Percentiles rank a stretch among this genome's conserved stretches.
phyloP scores from a whole-genome alignment of 805 yeast species.

The Candida arabinofermentans region DNA sequence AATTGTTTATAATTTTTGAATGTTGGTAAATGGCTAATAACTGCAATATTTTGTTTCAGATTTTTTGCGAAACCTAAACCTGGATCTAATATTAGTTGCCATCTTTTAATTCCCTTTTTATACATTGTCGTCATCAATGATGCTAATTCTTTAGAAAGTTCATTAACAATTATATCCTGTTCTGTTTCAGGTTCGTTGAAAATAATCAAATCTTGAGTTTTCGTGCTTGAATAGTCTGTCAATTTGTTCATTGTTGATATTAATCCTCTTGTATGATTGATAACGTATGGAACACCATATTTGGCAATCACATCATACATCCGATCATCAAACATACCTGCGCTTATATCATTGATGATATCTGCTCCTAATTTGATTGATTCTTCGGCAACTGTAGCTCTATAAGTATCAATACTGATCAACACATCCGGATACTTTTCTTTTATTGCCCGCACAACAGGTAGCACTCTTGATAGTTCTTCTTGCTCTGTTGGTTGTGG shows the following conservation, averaged over 20 bases:
- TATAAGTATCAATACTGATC: constrained; percentile 85
- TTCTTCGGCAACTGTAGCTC: constrained; percentile 67
- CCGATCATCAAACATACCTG: constrained; percentile 63
- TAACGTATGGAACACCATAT: constrained; percentile 68
- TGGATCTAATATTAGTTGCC: constrained; percentile 93
- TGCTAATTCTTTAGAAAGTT: constrained; percentile 63
- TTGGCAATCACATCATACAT: constrained; percentile 71
- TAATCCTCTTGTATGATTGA: constrained; percentile 84
- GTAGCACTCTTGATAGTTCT: constrained; percentile 68
- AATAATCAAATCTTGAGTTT: constrained; percentile 20
- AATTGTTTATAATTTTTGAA: constrained; percentile 42
- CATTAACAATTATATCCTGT: constrained; percentile 38
- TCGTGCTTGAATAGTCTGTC: constrained; percentile 45
- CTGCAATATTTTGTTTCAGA: constrained; percentile 59
- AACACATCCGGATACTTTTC: constrained; percentile 34
- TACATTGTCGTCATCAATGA: constrained; percentile 53
- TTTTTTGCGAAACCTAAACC: constrained; percentile 96
- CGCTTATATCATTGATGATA: constrained; percentile 86
- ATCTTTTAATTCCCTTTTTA: constrained; percentile 63
- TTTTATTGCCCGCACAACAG: constrained; percentile 62
- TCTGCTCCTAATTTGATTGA: constrained; percentile 79
- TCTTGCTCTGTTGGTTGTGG: constrained; percentile 55
- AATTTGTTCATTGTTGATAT: constrained; percentile 66
- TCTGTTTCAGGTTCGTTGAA: constrained; percentile 7
- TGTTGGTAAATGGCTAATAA: constrained; percentile 48